Evolutionary conservation across 2,329 filamentous ascomycete genomes (phyloP).

Genomic region (Hymenoscyphus albidus): DNA sequence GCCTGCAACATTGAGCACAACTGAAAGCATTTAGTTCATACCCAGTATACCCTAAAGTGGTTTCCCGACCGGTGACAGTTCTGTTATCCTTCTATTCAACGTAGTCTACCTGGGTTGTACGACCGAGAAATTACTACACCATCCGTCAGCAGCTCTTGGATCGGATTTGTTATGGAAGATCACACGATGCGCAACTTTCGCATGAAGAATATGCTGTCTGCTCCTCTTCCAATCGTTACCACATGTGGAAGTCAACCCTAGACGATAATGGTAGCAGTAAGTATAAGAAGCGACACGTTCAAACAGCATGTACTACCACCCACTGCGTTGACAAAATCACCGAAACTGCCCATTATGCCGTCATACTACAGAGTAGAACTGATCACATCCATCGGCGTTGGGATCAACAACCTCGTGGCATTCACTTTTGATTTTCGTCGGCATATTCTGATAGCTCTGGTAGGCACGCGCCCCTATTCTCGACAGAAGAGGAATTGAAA

Average conservation of each 20-base stretch:
- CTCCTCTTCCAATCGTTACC: not conserved
- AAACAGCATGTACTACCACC: not conserved
- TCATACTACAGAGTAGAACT: not conserved
- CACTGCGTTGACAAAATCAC: not conserved
- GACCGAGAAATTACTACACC: not conserved
- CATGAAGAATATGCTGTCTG: not conserved
- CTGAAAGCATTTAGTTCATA: not conserved
- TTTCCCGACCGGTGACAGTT: not conserved
- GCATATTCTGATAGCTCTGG: not conserved
- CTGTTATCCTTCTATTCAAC: not conserved
- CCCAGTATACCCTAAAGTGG: not conserved
- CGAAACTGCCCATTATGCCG: not conserved
- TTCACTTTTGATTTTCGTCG: not conserved
- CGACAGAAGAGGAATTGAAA: not conserved
- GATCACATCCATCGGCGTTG: not conserved
- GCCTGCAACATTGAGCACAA: not conserved
- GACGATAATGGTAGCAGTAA: constrained; percentile 6
- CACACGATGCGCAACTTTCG: not conserved
- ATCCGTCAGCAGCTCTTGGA: not conserved
- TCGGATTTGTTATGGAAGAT: not conserved
- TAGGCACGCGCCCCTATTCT: not conserved
- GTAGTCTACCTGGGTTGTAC: not conserved
- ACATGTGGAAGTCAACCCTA: not conserved
- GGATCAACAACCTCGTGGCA: not conserved
- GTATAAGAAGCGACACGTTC: not conserved